Evolutionary conservation across 345 rosid species (phyloP).

Genomic region (Physaria fendleri): DNA sequence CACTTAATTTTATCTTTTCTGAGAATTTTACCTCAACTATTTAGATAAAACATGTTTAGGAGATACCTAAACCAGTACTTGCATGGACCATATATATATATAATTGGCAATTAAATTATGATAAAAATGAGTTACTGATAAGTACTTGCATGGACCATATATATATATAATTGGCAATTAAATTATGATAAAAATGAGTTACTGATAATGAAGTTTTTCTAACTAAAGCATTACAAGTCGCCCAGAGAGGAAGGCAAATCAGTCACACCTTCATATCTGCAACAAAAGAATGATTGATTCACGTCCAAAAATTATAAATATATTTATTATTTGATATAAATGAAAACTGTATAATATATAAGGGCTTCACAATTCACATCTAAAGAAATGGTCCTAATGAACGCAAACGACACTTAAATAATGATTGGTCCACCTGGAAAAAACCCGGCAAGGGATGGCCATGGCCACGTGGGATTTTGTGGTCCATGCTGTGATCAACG

Average conservation of each 20-base stretch:
- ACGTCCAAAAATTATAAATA: neutral
- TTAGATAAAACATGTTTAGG: neutral
- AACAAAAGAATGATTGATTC: neutral
- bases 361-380: neutral
- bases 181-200: neutral
- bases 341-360: neutral
- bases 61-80: neutral
- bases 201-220: neutral
- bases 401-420: conserved; percentile 8
- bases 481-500: conserved; percentile 28
- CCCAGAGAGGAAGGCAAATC: neutral
- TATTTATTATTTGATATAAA: neutral
- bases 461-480: conserved; percentile 31
- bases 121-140: neutral
- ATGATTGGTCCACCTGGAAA: conserved; percentile 23
- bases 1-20: no score
- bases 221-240: neutral
- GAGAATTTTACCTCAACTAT: no score
- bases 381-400: conserved; percentile 1
- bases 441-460: conserved; percentile 33
- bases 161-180: neutral
- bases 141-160: no score
- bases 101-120: neutral
- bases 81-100: neutral
- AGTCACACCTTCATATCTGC: neutral